These are phyloP conservation scores for Elsinoe fawcettii DNA, from an alignment of 2,329 filamentous ascomycete species.

Conservation along the genomic window DNA sequence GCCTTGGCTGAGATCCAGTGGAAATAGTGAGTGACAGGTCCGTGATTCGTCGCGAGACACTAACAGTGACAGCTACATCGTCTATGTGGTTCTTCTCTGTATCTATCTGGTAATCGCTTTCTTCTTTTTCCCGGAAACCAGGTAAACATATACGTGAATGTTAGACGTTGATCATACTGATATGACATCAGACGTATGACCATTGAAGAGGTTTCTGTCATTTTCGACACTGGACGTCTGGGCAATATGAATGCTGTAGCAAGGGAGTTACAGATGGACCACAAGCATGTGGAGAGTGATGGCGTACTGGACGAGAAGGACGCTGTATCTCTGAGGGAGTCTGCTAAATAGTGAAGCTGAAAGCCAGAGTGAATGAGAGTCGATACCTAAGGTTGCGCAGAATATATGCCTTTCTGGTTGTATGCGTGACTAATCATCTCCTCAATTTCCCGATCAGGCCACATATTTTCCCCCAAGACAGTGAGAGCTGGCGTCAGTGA, in stretches of 20 bases:
- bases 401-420: no score
- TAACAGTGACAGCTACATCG: constrained; percentile 6
- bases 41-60: no score
- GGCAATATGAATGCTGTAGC: constrained; percentile 2
- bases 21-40: constrained; percentile 1
- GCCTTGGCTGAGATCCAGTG: constrained; percentile 14
- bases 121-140: constrained; percentile 15
- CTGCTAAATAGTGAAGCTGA: neutral
- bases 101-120: neutral
- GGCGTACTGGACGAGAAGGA: neutral
- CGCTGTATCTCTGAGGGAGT: neutral
- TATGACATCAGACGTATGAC: neutral
- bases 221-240: constrained; percentile 6
- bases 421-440: no score
- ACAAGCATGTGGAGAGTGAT: neutral
- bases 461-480: no score
- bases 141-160: no score
- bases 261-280: neutral
- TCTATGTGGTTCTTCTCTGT: constrained; percentile 2
- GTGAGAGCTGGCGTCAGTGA: no score
- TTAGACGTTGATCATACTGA: no score
- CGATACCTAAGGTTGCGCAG: no score
- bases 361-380: no score
- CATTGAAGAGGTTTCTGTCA: constrained; percentile 11
- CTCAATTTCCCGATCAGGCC: no score